Conservation (phyloP, 306 rosid genomes). For the Leucaena leucocephala region DNA sequence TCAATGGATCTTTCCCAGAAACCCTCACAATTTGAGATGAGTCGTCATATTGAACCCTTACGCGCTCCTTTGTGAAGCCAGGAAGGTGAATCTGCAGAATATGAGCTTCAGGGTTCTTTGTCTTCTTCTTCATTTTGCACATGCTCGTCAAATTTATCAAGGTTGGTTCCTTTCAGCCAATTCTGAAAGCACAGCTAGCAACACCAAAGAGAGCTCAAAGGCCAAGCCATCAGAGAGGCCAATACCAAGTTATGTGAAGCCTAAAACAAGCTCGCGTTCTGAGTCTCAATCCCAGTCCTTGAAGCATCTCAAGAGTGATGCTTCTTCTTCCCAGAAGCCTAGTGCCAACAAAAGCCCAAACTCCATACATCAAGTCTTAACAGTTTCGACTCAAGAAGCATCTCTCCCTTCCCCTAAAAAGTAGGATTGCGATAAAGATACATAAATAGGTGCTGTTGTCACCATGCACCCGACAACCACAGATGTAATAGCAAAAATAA, state of each 20-base stretch:
- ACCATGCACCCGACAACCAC: conserved; percentile 51
- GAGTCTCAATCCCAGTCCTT: conserved; percentile 9
- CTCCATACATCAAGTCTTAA: conserved; percentile 58
- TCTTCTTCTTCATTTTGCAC: too few species aligned
- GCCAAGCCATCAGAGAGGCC: conserved; percentile 40
- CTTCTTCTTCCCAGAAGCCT: conserved; percentile 25
- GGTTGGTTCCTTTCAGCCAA: too few species aligned
- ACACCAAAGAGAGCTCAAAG: conserved; percentile 34
- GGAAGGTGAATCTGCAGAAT: conserved; percentile 47
- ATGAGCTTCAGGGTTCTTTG: conserved; percentile 44
- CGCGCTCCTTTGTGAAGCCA: conserved; percentile 52
- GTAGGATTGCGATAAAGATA: conserved; percentile 55
- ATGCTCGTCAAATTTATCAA: too few species aligned
- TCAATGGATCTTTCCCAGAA: conserved; percentile 52
- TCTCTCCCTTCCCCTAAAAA: conserved; percentile 48
- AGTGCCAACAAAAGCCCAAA: conserved; percentile 52
- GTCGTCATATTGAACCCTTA: conserved; percentile 33
- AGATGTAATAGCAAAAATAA: conserved; percentile 50
- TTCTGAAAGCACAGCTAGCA: conserved; percentile 25
- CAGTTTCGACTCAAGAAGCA: conserved; percentile 49
- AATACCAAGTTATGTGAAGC: conserved; percentile 58
- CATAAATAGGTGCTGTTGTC: conserved; percentile 51
- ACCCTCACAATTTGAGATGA: conserved; percentile 19
- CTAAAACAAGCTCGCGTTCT: conserved; percentile 49
- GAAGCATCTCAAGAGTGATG: conserved; percentile 32